These are phyloP conservation scores for Cladosporium austrohemisphaericum DNA, from an alignment of 2,329 filamentous ascomycete genomes.

Conservation along the genomic window DNA sequence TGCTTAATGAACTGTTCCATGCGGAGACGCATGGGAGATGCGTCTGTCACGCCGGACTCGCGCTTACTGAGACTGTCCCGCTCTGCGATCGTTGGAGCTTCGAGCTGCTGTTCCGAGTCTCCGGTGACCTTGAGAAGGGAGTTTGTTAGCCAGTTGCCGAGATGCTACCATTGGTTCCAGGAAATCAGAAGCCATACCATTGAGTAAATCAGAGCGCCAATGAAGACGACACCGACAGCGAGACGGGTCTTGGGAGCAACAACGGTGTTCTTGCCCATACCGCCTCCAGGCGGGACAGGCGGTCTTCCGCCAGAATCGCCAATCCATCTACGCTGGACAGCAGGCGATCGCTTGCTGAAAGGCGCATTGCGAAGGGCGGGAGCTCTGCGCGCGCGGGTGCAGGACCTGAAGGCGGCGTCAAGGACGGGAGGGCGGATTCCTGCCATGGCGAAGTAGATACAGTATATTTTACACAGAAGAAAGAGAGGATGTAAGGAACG, in stretches of 20 bases:
- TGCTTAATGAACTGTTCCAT: slow-evolving; percentile 97
- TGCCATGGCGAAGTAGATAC: slow-evolving; percentile 4
- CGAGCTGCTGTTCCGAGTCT: slow-evolving; percentile 42
- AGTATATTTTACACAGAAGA: not conserved
- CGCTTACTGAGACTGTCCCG: slow-evolving; percentile 78
- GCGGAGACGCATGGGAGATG: slow-evolving; percentile 91
- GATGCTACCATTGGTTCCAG: not conserved
- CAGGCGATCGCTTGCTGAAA: slow-evolving; percentile 19
- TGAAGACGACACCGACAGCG: slow-evolving; percentile 48
- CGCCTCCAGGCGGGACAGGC: slow-evolving; percentile 24
- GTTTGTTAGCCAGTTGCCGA: slow-evolving; percentile 1
- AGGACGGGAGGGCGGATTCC: slow-evolving; percentile 9
- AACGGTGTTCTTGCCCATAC: slow-evolving; percentile 35
- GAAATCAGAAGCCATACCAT: slow-evolving; percentile 45
- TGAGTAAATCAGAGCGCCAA: slow-evolving; percentile 54
- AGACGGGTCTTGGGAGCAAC: slow-evolving; percentile 42
- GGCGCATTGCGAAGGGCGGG: slow-evolving; percentile 15
- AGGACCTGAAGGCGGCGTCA: slow-evolving; percentile 11
- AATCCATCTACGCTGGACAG: slow-evolving; percentile 24
- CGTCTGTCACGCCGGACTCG: slow-evolving; percentile 67
- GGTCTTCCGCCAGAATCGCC: slow-evolving; percentile 23
- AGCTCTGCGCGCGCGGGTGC: slow-evolving; percentile 12
- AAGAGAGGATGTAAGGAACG: not conserved
- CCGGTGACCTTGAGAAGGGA: slow-evolving; percentile 33
- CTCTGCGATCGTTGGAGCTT: slow-evolving; percentile 72